Conservation (phyloP, 345 rosid genomes). For the Citrus unshiu region DNA sequence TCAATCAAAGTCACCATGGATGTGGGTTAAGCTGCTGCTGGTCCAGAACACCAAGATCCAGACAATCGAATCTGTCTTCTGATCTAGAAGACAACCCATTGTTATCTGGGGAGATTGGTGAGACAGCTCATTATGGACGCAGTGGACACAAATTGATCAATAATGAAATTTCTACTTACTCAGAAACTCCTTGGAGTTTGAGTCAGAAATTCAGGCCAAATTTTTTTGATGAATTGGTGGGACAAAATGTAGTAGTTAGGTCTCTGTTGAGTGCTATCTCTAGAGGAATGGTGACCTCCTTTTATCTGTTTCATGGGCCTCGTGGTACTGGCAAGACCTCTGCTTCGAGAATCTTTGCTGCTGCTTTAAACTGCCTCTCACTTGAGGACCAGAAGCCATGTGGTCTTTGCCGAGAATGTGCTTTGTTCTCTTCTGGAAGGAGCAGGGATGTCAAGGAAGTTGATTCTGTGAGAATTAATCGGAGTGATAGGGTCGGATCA, state of each 20-base stretch:
- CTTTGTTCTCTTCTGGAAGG: conserved; percentile 56
- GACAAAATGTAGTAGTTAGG: conserved; percentile 74
- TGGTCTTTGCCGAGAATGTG: conserved; percentile 82
- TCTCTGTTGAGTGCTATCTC: conserved; percentile 76
- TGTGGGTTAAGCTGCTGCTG: conserved; percentile 82
- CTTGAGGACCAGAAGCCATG: conserved; percentile 75
- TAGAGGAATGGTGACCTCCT: conserved; percentile 65
- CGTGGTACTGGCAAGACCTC: conserved; percentile 95
- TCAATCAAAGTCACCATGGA: conserved; percentile 39
- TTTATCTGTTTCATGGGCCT: conserved; percentile 88
- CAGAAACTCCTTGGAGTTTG: conserved; percentile 57
- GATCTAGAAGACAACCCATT: conserved; percentile 74
- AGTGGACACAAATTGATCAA: conserved; percentile 28
- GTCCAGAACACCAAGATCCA: conserved; percentile 70
- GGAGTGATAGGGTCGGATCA: conserved; percentile 49
- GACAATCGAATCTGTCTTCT: conserved; percentile 57
- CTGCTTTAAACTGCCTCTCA: conserved; percentile 87
- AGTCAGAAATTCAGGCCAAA: conserved; percentile 80
- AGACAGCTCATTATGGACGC: conserved; percentile 22
- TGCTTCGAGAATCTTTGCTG: conserved; percentile 83
- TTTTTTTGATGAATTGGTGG: conserved; percentile 74
- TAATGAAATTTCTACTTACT: conserved; percentile 29
- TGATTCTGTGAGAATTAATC: conserved; percentile 68
- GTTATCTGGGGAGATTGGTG: conserved; percentile 38
- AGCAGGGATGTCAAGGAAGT: conserved; percentile 71